These are phyloP conservation scores for Penicillium palitans DNA, from an alignment of 2,329 filamentous ascomycete species.

Conservation along the genomic window DNA sequence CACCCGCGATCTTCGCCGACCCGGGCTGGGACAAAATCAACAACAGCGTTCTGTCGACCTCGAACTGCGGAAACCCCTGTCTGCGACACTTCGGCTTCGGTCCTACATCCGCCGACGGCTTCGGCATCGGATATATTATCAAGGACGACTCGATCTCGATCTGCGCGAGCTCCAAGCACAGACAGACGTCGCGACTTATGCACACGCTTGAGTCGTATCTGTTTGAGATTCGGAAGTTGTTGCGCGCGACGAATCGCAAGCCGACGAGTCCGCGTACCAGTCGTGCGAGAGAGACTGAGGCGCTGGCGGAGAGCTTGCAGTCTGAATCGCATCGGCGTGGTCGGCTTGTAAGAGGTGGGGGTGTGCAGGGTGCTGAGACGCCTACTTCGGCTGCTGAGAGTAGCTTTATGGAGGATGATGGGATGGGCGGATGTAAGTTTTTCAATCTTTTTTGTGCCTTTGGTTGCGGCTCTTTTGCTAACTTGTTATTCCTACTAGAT, in stretches of 20 bases:
- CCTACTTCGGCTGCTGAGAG: constrained; percentile 70
- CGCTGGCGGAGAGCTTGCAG: constrained; percentile 42
- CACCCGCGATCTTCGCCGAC: constrained; percentile 81
- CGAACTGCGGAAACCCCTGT: constrained; percentile 97
- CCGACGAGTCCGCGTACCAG: constrained; percentile 55
- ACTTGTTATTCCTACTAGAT: constrained; percentile 55
- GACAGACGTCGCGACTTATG: constrained; percentile 87
- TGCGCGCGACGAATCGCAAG: constrained; percentile 67
- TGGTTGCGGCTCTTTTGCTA: constrained; percentile 4
- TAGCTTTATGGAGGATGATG: constrained; percentile 74
- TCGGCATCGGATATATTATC: constrained; percentile 98
- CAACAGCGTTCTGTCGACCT: constrained; percentile 89
- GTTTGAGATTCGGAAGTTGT: constrained; percentile 80
- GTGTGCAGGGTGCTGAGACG: constrained; percentile 56
- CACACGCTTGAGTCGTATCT: constrained; percentile 89
- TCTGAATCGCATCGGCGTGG: constrained; percentile 63
- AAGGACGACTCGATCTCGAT: constrained; percentile 90
- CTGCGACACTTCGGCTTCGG: constrained; percentile 96
- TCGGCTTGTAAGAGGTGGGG: constrained; percentile 62
- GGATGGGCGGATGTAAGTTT: constrained; percentile 86
- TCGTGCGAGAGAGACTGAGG: constrained; percentile 62
- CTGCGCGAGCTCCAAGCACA: constrained; percentile 88
- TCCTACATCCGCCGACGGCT: constrained; percentile 88
- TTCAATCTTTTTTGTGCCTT: constrained; percentile 6
- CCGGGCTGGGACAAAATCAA: constrained; percentile 92